phyloP scores from a whole-genome alignment of 768 basidiomycete genomes.

The Gelatoporia subvermispora region DNA sequence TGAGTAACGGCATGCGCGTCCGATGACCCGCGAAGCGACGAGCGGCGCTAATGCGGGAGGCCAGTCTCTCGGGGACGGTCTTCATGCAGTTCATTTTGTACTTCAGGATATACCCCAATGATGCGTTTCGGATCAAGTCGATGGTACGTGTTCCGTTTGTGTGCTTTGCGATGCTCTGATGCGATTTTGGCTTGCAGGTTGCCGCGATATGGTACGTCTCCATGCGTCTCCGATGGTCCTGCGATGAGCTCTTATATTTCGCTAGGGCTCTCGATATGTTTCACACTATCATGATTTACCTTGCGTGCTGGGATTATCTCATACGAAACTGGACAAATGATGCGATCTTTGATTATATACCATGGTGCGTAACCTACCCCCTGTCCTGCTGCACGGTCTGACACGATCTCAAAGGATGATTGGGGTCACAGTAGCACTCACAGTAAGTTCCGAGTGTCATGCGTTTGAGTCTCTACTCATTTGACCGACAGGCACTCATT shows the following conservation, averaged over 20 bases:
- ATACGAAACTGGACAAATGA: constrained; percentile 18
- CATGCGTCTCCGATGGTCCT: background rate
- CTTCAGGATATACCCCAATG: constrained; percentile 8
- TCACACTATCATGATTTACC: constrained; percentile 20
- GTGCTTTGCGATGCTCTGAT: no score
- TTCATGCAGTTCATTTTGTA: constrained; percentile 15
- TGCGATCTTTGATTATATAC: constrained; percentile 18
- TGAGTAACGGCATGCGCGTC: constrained; percentile 2
- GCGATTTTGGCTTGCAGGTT: constrained; percentile 5
- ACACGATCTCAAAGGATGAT: constrained; percentile 7
- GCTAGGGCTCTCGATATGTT: constrained; percentile 21
- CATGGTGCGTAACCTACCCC: constrained; percentile 14
- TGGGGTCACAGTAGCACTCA: constrained; percentile 16
- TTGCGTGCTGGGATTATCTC: constrained; percentile 21
- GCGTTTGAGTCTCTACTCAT: background rate
- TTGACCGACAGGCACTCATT: constrained; percentile 18
- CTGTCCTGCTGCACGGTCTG: background rate
- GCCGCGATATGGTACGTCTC: constrained; percentile 9
- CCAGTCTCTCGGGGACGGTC: constrained; percentile 17
- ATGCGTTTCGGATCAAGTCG: constrained; percentile 6
- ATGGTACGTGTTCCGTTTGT: constrained; percentile 6
- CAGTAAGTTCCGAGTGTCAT: constrained; percentile 6
- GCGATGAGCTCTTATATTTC: background rate
- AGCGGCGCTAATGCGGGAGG: background rate
- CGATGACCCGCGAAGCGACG: no score